A percentile compares a stretch with the other conserved stretches of the same genome.
phyloP scores from a whole-genome alignment of 495 filamentous ascomycete species.

The Xylaria flabelliformis region DNA sequence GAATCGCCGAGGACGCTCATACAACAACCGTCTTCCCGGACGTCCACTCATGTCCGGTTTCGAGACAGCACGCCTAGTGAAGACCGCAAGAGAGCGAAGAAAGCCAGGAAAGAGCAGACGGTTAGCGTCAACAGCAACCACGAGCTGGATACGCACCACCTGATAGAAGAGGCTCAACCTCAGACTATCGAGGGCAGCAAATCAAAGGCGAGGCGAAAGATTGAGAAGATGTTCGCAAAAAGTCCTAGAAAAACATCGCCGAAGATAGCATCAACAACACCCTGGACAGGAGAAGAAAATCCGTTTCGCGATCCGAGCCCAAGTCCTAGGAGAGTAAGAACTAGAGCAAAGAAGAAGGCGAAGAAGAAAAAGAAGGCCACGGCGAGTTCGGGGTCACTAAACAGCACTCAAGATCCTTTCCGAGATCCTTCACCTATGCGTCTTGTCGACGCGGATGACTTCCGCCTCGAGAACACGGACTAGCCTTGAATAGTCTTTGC shows the following conservation, averaged over 20 bases:
- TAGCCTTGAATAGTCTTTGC: no score
- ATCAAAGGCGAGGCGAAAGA: not conserved
- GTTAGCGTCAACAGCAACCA: not conserved
- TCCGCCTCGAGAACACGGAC: slow-evolving; percentile 4
- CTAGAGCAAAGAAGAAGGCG: not conserved
- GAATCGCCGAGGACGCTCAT: not conserved
- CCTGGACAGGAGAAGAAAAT: not conserved
- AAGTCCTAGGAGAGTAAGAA: not conserved
- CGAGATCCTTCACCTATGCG: slow-evolving; percentile 22
- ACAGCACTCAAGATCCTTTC: slow-evolving; percentile 22
- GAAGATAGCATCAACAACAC: not conserved
- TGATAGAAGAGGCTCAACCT: not conserved
- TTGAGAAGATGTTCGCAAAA: not conserved
- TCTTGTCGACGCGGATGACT: slow-evolving; percentile 17
- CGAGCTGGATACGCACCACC: not conserved
- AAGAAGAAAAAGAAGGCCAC: slow-evolving; percentile 1
- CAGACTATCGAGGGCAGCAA: not conserved
- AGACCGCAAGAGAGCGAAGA: not conserved
- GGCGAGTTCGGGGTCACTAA: not conserved
- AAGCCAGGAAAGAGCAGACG: not conserved
- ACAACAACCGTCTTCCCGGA: not conserved
- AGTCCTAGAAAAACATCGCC: not conserved
- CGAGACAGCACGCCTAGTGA: not conserved
- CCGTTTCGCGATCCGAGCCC: slow-evolving; percentile 18
- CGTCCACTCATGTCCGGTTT: not conserved